Evolutionary conservation across 1,139 yeast species (phyloP).

Genomic region (Taphrina wiesneri): DNA sequence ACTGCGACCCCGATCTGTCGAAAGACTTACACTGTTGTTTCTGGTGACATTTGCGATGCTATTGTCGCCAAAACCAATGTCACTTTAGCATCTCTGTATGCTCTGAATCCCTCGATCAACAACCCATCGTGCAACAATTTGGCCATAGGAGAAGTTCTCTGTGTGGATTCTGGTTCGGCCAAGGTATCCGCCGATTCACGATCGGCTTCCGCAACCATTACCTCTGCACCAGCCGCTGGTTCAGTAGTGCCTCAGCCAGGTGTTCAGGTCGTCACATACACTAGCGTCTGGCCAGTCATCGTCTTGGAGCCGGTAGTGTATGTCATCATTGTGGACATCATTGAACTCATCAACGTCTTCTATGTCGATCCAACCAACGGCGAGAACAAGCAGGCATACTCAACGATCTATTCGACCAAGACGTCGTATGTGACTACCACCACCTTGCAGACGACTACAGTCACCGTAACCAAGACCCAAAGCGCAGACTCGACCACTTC

Average conservation of each 20-base stretch:
- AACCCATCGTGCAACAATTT: constrained; percentile 20
- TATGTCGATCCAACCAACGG: constrained; percentile 18
- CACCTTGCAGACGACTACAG: constrained; percentile 14
- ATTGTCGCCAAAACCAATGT: constrained; percentile 3
- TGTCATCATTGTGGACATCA: constrained; percentile 22
- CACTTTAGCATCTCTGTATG: constrained; percentile 2
- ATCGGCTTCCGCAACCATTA: not conserved
- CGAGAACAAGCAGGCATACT: constrained; percentile 13
- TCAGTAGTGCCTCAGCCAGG: not conserved
- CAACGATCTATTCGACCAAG: constrained; percentile 20
- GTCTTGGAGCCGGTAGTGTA: constrained; percentile 22
- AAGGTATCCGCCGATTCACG: not conserved
- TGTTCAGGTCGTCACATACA: not conserved
- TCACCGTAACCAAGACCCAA: constrained; percentile 8
- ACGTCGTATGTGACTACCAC: constrained; percentile 24
- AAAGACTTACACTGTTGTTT: not conserved
- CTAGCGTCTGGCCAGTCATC: constrained; percentile 12
- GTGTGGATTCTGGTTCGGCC: constrained; percentile 3
- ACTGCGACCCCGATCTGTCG: not conserved
- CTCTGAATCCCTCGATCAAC: constrained; percentile 26
- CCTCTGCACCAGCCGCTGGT: not conserved
- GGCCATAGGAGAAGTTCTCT: constrained; percentile 8
- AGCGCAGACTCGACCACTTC: not conserved
- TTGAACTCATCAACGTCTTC: constrained; percentile 11
- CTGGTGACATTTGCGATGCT: constrained; percentile 11